Base-by-base conservation (phyloP, 768 basidiomycete genomes). In the Kwoniella mangroviensis region DNA sequence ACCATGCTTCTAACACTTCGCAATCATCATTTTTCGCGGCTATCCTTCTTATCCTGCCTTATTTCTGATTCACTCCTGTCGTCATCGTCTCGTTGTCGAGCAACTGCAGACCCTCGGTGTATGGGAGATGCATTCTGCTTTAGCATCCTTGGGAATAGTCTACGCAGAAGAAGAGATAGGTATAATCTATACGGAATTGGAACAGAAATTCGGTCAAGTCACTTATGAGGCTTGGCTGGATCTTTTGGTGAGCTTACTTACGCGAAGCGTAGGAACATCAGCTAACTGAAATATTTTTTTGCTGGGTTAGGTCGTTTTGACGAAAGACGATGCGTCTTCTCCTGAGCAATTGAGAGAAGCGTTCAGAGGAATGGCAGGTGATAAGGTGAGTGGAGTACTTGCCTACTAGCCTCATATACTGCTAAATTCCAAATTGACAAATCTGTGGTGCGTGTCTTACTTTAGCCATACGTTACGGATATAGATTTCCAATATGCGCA, bases 181-280 rank as follows among this genome's bases (percentile, higher is more conserved):
- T 69, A 87, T 87, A 53, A 91, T 97, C 52, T 94, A 91, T 73
- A 89, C 89, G 57, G 90, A 94, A 75, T 86, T 94, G 17, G 85
- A 90, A 22, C 85, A 87, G 55, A 91, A 91, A 63, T 94, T 93
- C 78, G 95, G 94, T 26, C 91, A 92, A 22, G 89, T 98, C 21
- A 93, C 90, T 0, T 98, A 91, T 80, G 92, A 98, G 79, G 93
- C 94, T 1, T 98, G 96, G 80, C 92, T 97, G 75, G 92, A 94
- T 70, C 89, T 98, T 71, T 84, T 99, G 84, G 95, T 95, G 79
- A 55, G 86, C 75, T 28, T 22, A 9, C 54, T 21, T 42, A 43
- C 34, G 34, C 34, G 34, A 34, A 34, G 34, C 34, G 1, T 34
- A 34, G 34, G 9, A 1, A 41, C 5, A 52, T 15, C 7, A 17